Evolutionary conservation across 2,329 filamentous ascomycete species (phyloP), one percentile per base, ranked within the genome.

Genomic region (Cytospora schulzeri): DNA sequence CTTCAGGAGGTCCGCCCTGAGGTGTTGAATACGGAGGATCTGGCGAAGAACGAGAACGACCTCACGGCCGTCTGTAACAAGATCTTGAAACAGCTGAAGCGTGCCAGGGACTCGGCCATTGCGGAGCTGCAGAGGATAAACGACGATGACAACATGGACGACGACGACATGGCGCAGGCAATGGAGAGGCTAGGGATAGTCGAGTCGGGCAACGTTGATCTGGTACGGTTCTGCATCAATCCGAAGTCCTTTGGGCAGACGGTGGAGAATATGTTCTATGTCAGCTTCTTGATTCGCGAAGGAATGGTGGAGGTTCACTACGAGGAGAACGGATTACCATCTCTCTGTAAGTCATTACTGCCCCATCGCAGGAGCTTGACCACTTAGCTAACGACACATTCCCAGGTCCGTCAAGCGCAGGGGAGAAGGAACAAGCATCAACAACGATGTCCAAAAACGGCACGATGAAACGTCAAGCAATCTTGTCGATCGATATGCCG

Each of bases 201-300:
- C 15, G 81, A 83, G 22, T 87, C 88, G 2, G 88, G 88, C 1
- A 91, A 91, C 19, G 85, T 97, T 4, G 87, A 91, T 57, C 78
- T 97, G 15, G 90, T 97, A 75, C 88, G 90, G 60, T 98, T 97
- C 70, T 91, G 93, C 50, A 85, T 98, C 68, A 97, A 99, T 70
- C 95, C 95, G 0, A 80, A 80, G 48, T 96, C 92, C 0, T 99
- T 98, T 71, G 92, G 92, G 0, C 95, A 99, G 76, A 97, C 93
- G 0, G 88, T 99, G 8, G 95, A 99, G 75, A 99, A 99, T 71
- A 82, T 99, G 71, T 99, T 99, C 76, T 98, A 98, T 74, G 86
- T 97, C 70, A 96, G 92, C 74, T 99, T 99, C 73, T 79, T 99
- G 66, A 92, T 98, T 66, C 88, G 91, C 64, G 95, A 99, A 76